Conservation (phyloP, 2,329 filamentous ascomycete species). For the Fusarium sp. region DNA sequence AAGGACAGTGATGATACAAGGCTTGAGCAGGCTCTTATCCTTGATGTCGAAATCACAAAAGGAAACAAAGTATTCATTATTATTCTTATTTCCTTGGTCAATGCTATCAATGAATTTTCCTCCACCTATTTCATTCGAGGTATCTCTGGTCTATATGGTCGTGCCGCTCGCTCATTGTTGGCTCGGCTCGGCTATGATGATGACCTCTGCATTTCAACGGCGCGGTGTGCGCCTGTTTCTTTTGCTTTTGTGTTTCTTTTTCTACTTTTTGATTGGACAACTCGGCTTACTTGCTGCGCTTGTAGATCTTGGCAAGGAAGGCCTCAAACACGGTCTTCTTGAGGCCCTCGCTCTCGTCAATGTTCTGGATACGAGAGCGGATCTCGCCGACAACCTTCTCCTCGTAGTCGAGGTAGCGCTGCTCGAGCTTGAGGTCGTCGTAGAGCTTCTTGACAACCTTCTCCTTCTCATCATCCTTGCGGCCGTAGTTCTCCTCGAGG, state of each 20-base stretch:
- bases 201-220: constrained; percentile 12
- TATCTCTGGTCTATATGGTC: constrained; percentile 26
- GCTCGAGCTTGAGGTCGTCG: constrained; percentile 84
- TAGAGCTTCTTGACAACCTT: constrained; percentile 89
- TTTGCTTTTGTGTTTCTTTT: constrained; percentile 11
- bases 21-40: constrained; percentile 22
- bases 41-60: constrained; percentile 3
- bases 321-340: constrained; percentile 91
- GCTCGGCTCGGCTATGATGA: constrained; percentile 5
- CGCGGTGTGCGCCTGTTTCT: background rate
- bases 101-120: background rate
- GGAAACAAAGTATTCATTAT: constrained; percentile 6
- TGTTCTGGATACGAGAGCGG: constrained; percentile 75
- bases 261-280: background rate
- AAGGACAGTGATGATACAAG: background rate
- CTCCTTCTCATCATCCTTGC: constrained; percentile 87
- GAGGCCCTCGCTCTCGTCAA: constrained; percentile 88
- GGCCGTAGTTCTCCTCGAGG: constrained; percentile 92
- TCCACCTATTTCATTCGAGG: constrained; percentile 16
- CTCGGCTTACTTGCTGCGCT: constrained; percentile 83
- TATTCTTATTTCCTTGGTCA: background rate
- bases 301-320: constrained; percentile 97
- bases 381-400: constrained; percentile 87
- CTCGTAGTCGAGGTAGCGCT: constrained; percentile 89
- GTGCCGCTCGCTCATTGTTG: constrained; percentile 11